A percentile compares a stretch with the other conserved stretches of the same genome.
Evolutionary conservation across 352 stramenopile species (phyloP).

Genomic region (Peronosclerospora sorghi): DNA sequence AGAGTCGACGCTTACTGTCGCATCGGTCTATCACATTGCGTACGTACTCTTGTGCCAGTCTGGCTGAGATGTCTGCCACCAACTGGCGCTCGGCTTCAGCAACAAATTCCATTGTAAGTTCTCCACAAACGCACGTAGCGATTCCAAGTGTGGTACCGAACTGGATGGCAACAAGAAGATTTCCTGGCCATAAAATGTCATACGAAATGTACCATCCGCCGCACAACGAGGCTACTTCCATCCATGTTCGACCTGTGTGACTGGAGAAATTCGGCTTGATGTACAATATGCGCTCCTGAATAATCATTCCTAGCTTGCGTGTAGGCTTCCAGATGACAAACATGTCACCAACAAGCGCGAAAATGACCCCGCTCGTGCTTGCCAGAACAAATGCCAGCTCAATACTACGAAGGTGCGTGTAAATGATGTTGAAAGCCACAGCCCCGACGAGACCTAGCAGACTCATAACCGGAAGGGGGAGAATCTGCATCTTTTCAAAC

Average conservation of each 20-base stretch:
- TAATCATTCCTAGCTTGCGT: constrained; percentile 58
- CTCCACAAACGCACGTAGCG: constrained; percentile 49
- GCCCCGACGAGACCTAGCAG: constrained; percentile 62
- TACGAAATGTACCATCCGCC: constrained; percentile 58
- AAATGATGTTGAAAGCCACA: constrained; percentile 84
- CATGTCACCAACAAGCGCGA: constrained; percentile 69
- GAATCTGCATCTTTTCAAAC: constrained; percentile 52
- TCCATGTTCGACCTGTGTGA: constrained; percentile 39
- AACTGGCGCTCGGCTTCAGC: constrained; percentile 50
- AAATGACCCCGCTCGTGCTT: constrained; percentile 63
- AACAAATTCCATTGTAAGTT: constrained; percentile 58
- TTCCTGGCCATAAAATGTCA: constrained; percentile 47
- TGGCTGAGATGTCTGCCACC: constrained; percentile 35
- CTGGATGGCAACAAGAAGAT: constrained; percentile 65
- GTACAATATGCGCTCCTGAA: constrained; percentile 71
- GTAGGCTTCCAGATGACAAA: constrained; percentile 82
- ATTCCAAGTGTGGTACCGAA: constrained; percentile 69
- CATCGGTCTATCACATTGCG: background rate
- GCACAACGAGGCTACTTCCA: constrained; percentile 45
- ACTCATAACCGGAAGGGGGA: constrained; percentile 74
- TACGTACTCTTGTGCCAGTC: constrained; percentile 35
- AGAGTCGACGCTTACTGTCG: too few relatives aligned
- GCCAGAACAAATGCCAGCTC: constrained; percentile 74
- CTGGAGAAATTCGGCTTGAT: constrained; percentile 44
- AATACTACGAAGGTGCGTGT: constrained; percentile 70